A percentile compares a stretch with the other conserved stretches of the same genome.
Conservation (phyloP, 2,329 filamentous ascomycete genomes). For the Neocucurbitaria cava region DNA sequence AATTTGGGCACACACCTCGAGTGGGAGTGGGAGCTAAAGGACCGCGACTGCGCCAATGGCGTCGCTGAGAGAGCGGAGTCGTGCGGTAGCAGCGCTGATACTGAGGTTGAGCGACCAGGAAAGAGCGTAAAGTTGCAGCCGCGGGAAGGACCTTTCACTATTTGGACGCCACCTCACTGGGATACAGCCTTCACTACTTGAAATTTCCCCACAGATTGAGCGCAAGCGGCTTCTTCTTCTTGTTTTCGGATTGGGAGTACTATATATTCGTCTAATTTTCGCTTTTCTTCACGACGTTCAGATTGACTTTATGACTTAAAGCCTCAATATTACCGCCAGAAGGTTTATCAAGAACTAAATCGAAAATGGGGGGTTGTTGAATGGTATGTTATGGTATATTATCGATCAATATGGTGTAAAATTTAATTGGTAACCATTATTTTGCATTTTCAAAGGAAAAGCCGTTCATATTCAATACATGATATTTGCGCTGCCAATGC, state of each 20-base stretch:
- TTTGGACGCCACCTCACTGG: constrained; percentile 8
- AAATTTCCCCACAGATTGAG: not conserved
- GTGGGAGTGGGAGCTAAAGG: constrained; percentile 10
- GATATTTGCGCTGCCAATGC: no score
- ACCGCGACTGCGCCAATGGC: not conserved
- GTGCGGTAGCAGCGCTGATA: not conserved
- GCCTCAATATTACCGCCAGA: no score
- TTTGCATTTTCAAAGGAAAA: no score
- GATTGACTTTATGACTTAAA: no score
- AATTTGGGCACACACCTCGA: constrained; percentile 13
- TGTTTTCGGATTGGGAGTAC: not conserved
- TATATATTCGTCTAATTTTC: no score
- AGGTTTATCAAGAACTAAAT: no score
- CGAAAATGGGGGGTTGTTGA: no score
- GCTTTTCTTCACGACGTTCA: not conserved
- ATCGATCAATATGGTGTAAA: no score
- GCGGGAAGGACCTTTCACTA: not conserved
- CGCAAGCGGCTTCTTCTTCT: not conserved
- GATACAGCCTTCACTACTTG: not conserved
- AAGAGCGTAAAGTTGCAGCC: not conserved
- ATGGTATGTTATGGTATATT: no score
- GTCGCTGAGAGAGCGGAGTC: not conserved
- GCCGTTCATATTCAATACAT: no score
- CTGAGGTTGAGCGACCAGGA: not conserved
- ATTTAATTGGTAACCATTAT: no score